phyloP scores from a whole-genome alignment of 768 basidiomycete genomes.

The Serendipita sp. region DNA sequence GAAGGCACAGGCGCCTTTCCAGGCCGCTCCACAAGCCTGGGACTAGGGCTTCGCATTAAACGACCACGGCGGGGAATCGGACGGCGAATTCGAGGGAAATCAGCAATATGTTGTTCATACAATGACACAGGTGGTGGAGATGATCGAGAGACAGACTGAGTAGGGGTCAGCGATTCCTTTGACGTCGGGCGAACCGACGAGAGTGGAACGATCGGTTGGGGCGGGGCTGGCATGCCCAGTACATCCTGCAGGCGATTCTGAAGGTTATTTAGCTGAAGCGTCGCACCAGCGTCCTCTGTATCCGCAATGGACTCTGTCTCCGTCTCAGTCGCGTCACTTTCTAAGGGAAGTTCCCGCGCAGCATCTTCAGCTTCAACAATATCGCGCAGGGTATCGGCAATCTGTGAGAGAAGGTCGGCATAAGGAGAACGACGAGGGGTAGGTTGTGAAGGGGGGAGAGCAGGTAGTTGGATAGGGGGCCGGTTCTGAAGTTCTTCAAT shows the following conservation, averaged over 20 bases:
- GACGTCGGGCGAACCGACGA: no score
- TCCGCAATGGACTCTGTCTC: neutral
- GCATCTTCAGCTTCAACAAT: neutral
- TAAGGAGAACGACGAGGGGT: no score
- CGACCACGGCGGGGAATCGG: neutral
- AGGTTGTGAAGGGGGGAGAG: conserved; percentile 31
- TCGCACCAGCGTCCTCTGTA: conserved; percentile 4
- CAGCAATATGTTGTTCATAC: neutral
- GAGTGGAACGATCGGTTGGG: neutral
- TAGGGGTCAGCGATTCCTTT: neutral
- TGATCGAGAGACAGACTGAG: neutral
- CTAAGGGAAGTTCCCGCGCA: neutral
- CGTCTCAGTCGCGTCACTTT: neutral
- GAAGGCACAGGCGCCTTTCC: neutral
- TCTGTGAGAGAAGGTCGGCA: no score
- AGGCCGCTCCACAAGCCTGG: neutral
- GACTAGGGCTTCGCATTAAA: neutral
- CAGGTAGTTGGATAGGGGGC: conserved; percentile 9
- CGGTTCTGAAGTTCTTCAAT: conserved; percentile 45
- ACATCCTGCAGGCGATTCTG: conserved; percentile 4
- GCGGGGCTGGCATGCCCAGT: neutral
- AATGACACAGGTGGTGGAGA: neutral
- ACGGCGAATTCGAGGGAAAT: neutral
- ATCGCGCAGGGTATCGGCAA: no score
- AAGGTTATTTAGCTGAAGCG: neutral